Conservation (phyloP, 805 yeast species). For the Kodamaea leandrae region DNA sequence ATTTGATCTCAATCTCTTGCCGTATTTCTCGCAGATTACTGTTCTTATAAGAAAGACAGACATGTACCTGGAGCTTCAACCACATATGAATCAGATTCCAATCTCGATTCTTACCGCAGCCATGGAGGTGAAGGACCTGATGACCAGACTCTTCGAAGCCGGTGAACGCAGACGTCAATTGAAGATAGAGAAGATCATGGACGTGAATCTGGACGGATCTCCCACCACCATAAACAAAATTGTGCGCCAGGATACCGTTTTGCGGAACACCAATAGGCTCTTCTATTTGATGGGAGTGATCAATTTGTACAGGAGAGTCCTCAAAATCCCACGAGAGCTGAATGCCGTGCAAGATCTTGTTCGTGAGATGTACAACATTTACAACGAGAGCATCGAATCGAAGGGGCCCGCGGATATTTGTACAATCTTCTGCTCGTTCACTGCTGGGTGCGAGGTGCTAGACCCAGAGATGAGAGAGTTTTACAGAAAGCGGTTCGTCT, state of each 20-base stretch:
- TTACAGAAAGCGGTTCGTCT: constrained; percentile 38
- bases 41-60: constrained; percentile 31
- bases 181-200: constrained; percentile 21
- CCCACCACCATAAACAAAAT: constrained; percentile 20
- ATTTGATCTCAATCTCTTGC: constrained; percentile 60
- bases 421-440: constrained; percentile 51
- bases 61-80: constrained; percentile 8
- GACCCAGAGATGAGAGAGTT: constrained; percentile 34
- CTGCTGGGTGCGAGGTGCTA: constrained; percentile 57
- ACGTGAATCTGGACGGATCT: constrained; percentile 12
- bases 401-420: constrained; percentile 54
- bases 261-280: constrained; percentile 49
- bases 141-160: constrained; percentile 18
- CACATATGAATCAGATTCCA: constrained; percentile 14
- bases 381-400: constrained; percentile 40
- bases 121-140: constrained; percentile 31
- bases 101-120: constrained; percentile 31
- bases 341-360: constrained; percentile 48
- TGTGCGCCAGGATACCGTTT: constrained; percentile 30
- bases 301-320: constrained; percentile 55
- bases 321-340: constrained; percentile 46
- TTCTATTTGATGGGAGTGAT: constrained; percentile 54
- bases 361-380: constrained; percentile 33
- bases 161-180: constrained; percentile 29
- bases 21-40: constrained; percentile 52